phyloP scores from a whole-genome alignment of 768 basidiomycete species.

The Amanita subjunquillea region DNA sequence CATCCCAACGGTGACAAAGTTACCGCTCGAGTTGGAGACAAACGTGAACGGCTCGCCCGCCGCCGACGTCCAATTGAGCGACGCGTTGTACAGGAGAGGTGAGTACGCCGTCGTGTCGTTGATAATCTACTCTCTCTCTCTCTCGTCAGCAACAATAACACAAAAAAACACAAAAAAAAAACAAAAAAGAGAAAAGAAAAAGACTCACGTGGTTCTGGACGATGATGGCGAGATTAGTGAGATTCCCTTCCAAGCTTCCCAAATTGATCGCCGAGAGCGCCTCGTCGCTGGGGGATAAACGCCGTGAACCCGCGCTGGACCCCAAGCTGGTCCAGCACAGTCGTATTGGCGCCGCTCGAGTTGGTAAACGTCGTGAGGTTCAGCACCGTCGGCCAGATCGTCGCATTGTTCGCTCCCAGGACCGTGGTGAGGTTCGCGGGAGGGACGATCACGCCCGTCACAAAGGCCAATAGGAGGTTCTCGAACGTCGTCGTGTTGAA shows the following conservation, averaged over 20 bases:
- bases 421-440: slow-evolving; percentile 39
- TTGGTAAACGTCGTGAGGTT: slow-evolving; percentile 15
- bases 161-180: too few species aligned
- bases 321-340: slow-evolving; percentile 19
- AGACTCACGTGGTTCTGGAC: slow-evolving; percentile 50
- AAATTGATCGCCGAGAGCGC: slow-evolving; percentile 29
- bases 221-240: slow-evolving; percentile 31
- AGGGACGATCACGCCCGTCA: slow-evolving; percentile 39
- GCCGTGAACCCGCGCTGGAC: slow-evolving; percentile 47
- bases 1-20: slow-evolving; percentile 34
- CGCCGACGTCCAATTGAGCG: slow-evolving; percentile 30
- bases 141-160: too few species aligned
- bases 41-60: slow-evolving; percentile 46
- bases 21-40: slow-evolving; percentile 43
- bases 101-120: slow-evolving; percentile 66
- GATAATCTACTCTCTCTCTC: slow-evolving; percentile 26
- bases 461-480: slow-evolving; percentile 31
- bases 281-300: slow-evolving; percentile 54
- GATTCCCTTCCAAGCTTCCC: slow-evolving; percentile 27
- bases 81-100: slow-evolving; percentile 23
- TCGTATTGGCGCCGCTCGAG: slow-evolving; percentile 18
- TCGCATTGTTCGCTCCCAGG: slow-evolving; percentile 31
- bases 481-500: slow-evolving; percentile 30
- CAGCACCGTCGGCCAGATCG: slow-evolving; percentile 24
- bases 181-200: too few species aligned